Evolutionary conservation across 2,329 filamentous ascomycete genomes (phyloP), one percentile per base, ranked within the genome.

Genomic region (Grosmannia serpens): DNA sequence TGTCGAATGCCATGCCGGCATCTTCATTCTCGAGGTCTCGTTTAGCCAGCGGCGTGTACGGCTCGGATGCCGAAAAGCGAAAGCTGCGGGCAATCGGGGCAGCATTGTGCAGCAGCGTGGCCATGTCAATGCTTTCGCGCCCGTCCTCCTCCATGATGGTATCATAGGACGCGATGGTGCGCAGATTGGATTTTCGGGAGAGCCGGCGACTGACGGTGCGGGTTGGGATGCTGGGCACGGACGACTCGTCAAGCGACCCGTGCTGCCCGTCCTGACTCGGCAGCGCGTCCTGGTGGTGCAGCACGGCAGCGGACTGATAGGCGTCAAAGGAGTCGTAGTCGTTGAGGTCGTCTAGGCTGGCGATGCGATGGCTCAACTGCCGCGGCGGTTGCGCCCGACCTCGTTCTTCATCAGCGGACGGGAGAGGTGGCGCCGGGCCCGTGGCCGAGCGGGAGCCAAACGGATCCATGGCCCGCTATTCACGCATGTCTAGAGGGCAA

Each of bases 251-350:
- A 56, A 75, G 66, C 17, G 74, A 73, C 56, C 71, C 70, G 24
- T 70, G 71, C 17, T 68, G 68, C 9, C 69, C 68, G 33, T 73
- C 15, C 22, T 22, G 38, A 15, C n/a, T n/a, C n/a, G 17, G 11
- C 31, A 6, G 9, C 41, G 54, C 13, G n/a, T 47, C n/a, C 5
- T 58, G 47, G 5, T 61, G 35, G 3, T 57, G 47, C 3, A 55
- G 67, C 60, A 47, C 63, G 52, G 41, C 56, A n/a, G 59, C 60
- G 11, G 59, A 53, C 22, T 59, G 54, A 53, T 61, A 59, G 2
- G 66, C 69, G 58, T 85, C 85, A 67, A 91, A 96, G 38, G 61
- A 64, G 26, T 64, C 67, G 46, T 66, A 65, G 60, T 68, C 66
- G 49, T 64, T 60, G 29, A 71, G 64, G 49, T 71, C 69, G 20